Evolutionary conservation across 1,139 yeast genomes (phyloP).

Genomic region (Saccharomyces uvarum): DNA sequence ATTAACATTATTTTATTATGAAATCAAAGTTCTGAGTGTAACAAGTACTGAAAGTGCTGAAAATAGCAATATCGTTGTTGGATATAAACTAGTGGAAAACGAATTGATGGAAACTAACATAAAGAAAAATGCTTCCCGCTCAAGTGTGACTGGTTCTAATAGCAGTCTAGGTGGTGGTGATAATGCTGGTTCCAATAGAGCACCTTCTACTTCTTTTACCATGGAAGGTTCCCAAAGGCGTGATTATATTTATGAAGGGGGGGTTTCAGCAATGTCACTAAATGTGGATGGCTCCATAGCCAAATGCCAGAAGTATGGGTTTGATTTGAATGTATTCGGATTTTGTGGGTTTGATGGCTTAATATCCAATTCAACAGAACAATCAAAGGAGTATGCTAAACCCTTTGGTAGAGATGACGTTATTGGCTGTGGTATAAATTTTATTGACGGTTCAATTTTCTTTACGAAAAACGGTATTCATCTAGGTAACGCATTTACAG

Average conservation of each 20-base stretch:
- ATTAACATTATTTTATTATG: slow-evolving; percentile 50
- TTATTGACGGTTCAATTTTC: slow-evolving; percentile 54
- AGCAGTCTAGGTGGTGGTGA: slow-evolving; percentile 1
- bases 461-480: slow-evolving; percentile 75
- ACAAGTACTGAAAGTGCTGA: slow-evolving; percentile 34
- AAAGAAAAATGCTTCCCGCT: slow-evolving; percentile 29
- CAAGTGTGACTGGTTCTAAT: slow-evolving; percentile 1
- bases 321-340: slow-evolving; percentile 27
- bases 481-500: slow-evolving; percentile 46
- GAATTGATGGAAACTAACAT: slow-evolving; percentile 5
- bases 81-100: slow-evolving; percentile 30
- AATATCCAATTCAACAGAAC: slow-evolving; percentile 34
- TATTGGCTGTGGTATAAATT: slow-evolving; percentile 82
- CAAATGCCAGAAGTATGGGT: slow-evolving; percentile 29
- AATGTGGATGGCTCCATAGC: neutral
- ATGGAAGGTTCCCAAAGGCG: neutral
- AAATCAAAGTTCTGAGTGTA: slow-evolving; percentile 37
- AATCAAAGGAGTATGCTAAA: slow-evolving; percentile 37
- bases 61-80: slow-evolving; percentile 39
- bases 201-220: slow-evolving; percentile 1
- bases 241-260: neutral
- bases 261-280: neutral
- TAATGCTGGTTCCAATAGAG: neutral
- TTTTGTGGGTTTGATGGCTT: slow-evolving; percentile 53
- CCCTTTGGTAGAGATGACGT: slow-evolving; percentile 52